These are phyloP conservation scores for Xerocomus potaroensis DNA, from an alignment of 768 basidiomycete species.

Conservation along the genomic window DNA sequence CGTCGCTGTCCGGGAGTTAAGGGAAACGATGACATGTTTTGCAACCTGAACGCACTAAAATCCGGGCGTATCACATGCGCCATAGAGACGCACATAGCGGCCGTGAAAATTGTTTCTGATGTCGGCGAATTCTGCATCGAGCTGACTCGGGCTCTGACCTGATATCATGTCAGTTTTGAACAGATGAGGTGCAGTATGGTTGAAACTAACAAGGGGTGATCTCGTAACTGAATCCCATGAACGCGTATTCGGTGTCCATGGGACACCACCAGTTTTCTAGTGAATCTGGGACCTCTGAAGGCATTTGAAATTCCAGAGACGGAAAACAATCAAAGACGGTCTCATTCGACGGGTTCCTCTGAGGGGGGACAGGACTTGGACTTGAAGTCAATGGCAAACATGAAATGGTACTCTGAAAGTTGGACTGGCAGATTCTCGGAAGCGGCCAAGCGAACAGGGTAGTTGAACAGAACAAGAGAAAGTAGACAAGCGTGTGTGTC, in stretches of 20 bases:
- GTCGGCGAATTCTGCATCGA: conserved; percentile 54
- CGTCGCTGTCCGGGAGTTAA: conserved; percentile 36
- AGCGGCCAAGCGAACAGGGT: conserved; percentile 11
- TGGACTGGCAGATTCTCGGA: conserved; percentile 9
- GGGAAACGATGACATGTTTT: conserved; percentile 13
- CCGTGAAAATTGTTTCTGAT: conserved; percentile 57
- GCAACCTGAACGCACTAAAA: conserved; percentile 32
- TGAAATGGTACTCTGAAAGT: neutral
- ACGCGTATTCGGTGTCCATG: conserved; percentile 61
- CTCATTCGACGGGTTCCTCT: neutral
- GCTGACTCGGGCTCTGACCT: conserved; percentile 55
- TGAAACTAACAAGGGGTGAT: conserved; percentile 52
- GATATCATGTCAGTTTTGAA: neutral
- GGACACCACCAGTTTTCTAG: conserved; percentile 63
- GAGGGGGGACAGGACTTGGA: no score
- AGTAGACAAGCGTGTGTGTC: conserved; percentile 1
- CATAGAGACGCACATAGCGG: conserved; percentile 58
- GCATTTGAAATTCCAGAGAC: conserved; percentile 50
- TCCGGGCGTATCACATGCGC: conserved; percentile 35
- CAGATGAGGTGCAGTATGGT: neutral
- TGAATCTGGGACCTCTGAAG: conserved; percentile 41
- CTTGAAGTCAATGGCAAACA: no score
- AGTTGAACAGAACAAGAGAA: conserved; percentile 9
- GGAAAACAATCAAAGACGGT: conserved; percentile 32
- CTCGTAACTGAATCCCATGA: conserved; percentile 76